A percentile compares a stretch with the other conserved stretches of the same genome.
phyloP scores from a whole-genome alignment of 352 stramenopile species.

The Pythium brachiatum region DNA sequence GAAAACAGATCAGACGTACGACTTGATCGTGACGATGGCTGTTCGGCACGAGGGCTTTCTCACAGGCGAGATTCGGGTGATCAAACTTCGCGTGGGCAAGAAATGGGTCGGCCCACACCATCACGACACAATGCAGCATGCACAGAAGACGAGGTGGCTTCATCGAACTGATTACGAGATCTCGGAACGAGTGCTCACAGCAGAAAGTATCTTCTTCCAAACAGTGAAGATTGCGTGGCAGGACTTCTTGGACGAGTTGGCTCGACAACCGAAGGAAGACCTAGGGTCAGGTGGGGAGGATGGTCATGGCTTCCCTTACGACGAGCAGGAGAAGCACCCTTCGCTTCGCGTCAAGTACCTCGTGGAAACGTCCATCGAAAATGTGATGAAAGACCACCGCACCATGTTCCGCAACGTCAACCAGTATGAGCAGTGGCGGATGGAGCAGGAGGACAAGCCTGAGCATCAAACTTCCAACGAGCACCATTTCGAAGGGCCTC shows the following conservation, averaged over 20 bases:
- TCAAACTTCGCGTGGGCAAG: conserved; percentile 49
- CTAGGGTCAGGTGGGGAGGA: conserved; percentile 27
- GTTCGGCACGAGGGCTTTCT: conserved; percentile 48
- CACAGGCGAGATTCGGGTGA: conserved; percentile 47
- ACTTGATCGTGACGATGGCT: conserved; percentile 47
- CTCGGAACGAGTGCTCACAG: conserved; percentile 27
- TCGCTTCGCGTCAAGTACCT: conserved; percentile 62
- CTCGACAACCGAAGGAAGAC: conserved; percentile 47
- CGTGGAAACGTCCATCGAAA: conserved; percentile 56
- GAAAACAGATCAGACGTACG: conserved; percentile 65
- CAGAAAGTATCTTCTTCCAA: conserved; percentile 57
- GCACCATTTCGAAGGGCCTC: conserved; percentile 37
- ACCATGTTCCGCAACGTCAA: conserved; percentile 50
- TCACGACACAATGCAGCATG: conserved; percentile 38
- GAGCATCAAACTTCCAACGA: conserved; percentile 39
- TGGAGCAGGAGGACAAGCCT: conserved; percentile 62
- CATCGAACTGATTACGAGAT: conserved; percentile 68
- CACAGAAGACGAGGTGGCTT: conserved; percentile 45
- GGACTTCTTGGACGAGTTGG: conserved; percentile 51
- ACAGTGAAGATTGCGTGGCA: conserved; percentile 50
- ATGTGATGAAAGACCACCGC: conserved; percentile 41
- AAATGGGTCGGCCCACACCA: conserved; percentile 73
- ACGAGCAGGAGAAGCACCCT: conserved; percentile 50
- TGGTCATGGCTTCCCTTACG: conserved; percentile 38
- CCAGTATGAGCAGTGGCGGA: conserved; percentile 64